Evolutionary conservation across 2,329 filamentous ascomycete genomes (phyloP).

Genomic region (Decorospora gaudefroyi): DNA sequence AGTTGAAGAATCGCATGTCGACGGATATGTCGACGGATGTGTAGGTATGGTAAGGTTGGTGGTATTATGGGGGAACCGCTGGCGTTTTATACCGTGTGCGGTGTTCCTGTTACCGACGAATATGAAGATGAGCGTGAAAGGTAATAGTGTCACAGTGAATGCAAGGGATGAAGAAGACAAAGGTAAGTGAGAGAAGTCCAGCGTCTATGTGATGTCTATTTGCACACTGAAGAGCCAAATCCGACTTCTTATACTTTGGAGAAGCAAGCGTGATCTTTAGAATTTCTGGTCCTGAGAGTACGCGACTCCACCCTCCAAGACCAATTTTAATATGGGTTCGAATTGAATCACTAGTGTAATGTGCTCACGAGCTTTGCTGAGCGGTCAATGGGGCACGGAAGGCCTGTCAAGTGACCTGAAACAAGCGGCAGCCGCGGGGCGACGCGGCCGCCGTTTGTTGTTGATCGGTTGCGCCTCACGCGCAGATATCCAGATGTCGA

Average conservation of each 20-base stretch:
- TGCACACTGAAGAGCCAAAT: not conserved
- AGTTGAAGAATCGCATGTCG: constrained; percentile 16
- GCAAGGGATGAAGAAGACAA: not conserved
- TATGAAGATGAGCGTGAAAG: no score
- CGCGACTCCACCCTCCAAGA: not conserved
- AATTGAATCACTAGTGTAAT: no score
- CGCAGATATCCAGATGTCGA: not conserved
- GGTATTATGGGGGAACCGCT: not conserved
- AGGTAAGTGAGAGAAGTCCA: not conserved
- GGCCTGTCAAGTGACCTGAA: not conserved
- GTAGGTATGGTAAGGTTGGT: not conserved
- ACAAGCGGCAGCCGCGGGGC: not conserved
- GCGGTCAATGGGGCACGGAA: not conserved
- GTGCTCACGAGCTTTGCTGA: not conserved
- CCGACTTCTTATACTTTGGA: not conserved
- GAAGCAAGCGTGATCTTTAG: not conserved
- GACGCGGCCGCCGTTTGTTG: no score
- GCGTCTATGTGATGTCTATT: not conserved
- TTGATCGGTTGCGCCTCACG: no score
- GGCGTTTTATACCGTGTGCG: no score
- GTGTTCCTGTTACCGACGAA: no score
- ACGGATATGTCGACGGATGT: not conserved
- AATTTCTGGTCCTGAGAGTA: not conserved
- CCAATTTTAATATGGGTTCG: not conserved
- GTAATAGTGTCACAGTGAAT: no score